Base-by-base conservation (phyloP, 1,284 basidiomycete genomes). In the Blastosporella zonata region DNA sequence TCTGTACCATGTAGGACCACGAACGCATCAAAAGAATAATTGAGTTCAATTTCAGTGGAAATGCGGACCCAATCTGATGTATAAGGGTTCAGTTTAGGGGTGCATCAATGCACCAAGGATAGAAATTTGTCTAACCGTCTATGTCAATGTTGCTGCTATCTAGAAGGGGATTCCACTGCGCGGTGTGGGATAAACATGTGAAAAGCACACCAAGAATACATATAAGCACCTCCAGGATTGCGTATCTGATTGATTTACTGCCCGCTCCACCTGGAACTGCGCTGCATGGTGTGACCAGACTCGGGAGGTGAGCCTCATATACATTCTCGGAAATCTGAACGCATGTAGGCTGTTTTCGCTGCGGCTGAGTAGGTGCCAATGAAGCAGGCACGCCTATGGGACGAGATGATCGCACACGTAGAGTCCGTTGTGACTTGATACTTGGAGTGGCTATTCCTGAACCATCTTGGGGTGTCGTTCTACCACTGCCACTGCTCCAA, bases 1-100 rank as follows among this genome's bases (percentile, higher is more conserved):
- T 95, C 92, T n/a, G 90, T 93, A 29, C 93, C 93, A 64, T 97
- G 93, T 8, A 97, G 71, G 25, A 97, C 74, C 21, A 97, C 85
- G 62, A 97, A 97, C 0, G 89, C 90, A 61, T 97, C 93, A 61
- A 92, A 97, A 15, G 73, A 64, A 60, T 95, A 94, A 59, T 96
- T 96, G 43, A 93, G 79, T 60, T 94, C 91, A 52, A 97, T 93
- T 62, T 97, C 94, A 4, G 82, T 85, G 0, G 91, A 89, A 31
- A 97, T 86, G 5, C 89, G 77, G 55, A 93, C 85, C 90, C 92
- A 96, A 62, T 95, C 93, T 85, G 59, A 54, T 50, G 48, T 31
- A 41, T 42, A 43, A 28, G 7, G 27, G 6, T 5, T 5, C 9
- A 6, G 25, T 27, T 27, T 15, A 23, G n/a, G 46, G 54, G 54